These are phyloP conservation scores for Alternaria gansuensis DNA, from an alignment of 2,329 filamentous ascomycete species.

Conservation along the genomic window DNA sequence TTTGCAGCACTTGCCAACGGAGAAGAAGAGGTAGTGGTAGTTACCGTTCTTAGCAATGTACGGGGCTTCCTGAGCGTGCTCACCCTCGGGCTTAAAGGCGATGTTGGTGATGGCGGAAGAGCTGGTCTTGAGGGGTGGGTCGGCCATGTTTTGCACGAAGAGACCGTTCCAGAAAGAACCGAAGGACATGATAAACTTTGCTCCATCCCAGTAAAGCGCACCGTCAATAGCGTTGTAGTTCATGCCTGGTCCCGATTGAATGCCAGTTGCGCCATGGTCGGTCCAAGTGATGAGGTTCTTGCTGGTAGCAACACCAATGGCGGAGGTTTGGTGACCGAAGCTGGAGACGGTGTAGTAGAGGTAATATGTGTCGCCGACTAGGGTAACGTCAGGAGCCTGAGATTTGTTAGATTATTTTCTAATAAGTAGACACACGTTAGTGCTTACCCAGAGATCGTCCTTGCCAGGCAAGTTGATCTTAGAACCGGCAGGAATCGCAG, in stretches of 20 bases:
- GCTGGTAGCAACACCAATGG: conserved; percentile 68
- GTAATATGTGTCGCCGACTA: conserved; percentile 68
- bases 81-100: conserved; percentile 62
- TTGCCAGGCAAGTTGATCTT: conserved; percentile 58
- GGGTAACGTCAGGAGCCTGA: conserved; percentile 70
- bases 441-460: conserved; percentile 60
- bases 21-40: conserved; percentile 73
- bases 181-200: conserved; percentile 65
- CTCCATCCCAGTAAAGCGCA: conserved; percentile 54
- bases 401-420: conserved; percentile 1
- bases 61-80: conserved; percentile 65
- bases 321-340: conserved; percentile 68
- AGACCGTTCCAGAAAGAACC: conserved; percentile 75
- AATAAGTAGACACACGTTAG: neutral
- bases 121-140: conserved; percentile 44
- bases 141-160: conserved; percentile 65
- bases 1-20: conserved; percentile 68
- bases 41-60: conserved; percentile 64
- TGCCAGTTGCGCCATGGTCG: conserved; percentile 65
- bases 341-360: conserved; percentile 72
- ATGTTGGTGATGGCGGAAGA: conserved; percentile 57
- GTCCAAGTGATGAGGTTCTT: conserved; percentile 65
- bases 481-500: conserved; percentile 57
- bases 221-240: conserved; percentile 63
- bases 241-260: conserved; percentile 54